Percentiles rank a stretch among this genome's conserved stretches.
Evolutionary conservation across 805 yeast genomes (phyloP).

Genomic region (Sugiyamaella mastotermitis): DNA sequence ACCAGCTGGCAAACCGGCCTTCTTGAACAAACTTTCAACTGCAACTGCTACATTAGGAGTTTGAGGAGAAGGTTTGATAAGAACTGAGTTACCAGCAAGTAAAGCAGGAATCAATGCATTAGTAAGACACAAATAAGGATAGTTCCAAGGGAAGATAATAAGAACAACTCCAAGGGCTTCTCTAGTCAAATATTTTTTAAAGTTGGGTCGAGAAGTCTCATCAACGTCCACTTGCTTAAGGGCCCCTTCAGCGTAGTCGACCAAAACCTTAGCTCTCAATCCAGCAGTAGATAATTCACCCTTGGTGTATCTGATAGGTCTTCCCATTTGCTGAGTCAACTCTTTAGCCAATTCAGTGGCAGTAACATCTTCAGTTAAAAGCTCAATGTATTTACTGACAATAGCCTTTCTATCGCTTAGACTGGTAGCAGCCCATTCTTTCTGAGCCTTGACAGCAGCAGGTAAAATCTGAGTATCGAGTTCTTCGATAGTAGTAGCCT

Average conservation of each 20-base stretch:
- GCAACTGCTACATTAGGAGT: slow-evolving; percentile 79
- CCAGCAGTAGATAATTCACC: slow-evolving; percentile 29
- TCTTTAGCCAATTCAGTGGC: slow-evolving; percentile 25
- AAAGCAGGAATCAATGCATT: slow-evolving; percentile 87
- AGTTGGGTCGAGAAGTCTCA: slow-evolving; percentile 18
- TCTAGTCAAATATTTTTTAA: slow-evolving; percentile 35
- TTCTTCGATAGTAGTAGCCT: slow-evolving; percentile 21
- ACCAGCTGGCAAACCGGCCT: slow-evolving; percentile 81
- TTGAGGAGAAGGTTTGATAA: slow-evolving; percentile 81
- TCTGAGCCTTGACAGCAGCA: slow-evolving; percentile 22
- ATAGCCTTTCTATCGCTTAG: slow-evolving; percentile 24
- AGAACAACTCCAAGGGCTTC: slow-evolving; percentile 90
- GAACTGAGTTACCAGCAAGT: slow-evolving; percentile 79
- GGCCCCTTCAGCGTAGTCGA: slow-evolving; percentile 29
- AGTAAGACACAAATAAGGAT: slow-evolving; percentile 81
- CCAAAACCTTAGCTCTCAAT: slow-evolving; percentile 23
- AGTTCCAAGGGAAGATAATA: slow-evolving; percentile 89
- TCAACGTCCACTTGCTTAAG: slow-evolving; percentile 28
- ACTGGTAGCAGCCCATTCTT: slow-evolving; percentile 19
- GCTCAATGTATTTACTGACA: slow-evolving; percentile 22
- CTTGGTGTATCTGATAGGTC: slow-evolving; percentile 29
- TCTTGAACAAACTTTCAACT: slow-evolving; percentile 54
- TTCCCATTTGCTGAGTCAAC: slow-evolving; percentile 31
- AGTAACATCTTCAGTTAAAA: slow-evolving; percentile 19
- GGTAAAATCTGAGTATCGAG: slow-evolving; percentile 17